A percentile compares a stretch with the other conserved stretches of the same genome.
Evolutionary conservation across 371 early-diverging fungal species (phyloP).

Genomic region (Basidiobolus heterosporus): DNA sequence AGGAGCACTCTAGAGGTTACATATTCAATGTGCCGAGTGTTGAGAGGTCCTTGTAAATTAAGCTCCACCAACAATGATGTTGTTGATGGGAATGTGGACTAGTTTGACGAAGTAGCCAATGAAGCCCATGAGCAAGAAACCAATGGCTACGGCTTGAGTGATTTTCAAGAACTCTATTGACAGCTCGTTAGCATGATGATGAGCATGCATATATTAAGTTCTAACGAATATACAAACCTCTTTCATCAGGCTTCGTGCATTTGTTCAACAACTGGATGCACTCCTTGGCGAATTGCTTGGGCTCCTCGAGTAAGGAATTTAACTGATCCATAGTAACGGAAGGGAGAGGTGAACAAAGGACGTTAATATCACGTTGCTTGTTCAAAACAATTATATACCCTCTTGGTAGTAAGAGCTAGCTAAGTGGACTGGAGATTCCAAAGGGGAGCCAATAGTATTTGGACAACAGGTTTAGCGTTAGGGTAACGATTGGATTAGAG

Average conservation of each 20-base stretch:
- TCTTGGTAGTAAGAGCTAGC: too few relatives aligned
- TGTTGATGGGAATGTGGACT: conserved; percentile 98
- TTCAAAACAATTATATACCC: too few relatives aligned
- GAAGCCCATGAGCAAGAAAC: conserved; percentile 94
- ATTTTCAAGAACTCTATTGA: conserved; percentile 79
- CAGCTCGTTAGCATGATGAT: not conserved
- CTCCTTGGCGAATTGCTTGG: conserved; percentile 81
- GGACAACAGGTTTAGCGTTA: too few relatives aligned
- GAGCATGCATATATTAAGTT: not conserved
- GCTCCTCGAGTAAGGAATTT: conserved; percentile 44
- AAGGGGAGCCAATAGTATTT: too few relatives aligned
- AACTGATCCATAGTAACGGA: conserved; percentile 14
- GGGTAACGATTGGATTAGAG: too few relatives aligned
- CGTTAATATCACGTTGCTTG: too few relatives aligned
- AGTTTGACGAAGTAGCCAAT: conserved; percentile 96
- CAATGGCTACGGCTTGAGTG: conserved; percentile 84
- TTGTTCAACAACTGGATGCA: conserved; percentile 75
- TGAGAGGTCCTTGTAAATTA: too few relatives aligned
- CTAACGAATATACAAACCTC: conserved; percentile 36
- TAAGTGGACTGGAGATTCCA: too few relatives aligned
- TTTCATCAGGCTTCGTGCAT: conserved; percentile 91
- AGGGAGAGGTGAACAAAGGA: conserved; percentile 1
- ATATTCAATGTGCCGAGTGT: too few relatives aligned
- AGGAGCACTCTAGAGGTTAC: too few relatives aligned
- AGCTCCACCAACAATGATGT: conserved; percentile 65